Percentiles rank a stretch among this genome's conserved stretches.
These are phyloP conservation scores for Adansonia grandidieri DNA, from an alignment of 441 rosid species.

Conservation along the genomic window DNA sequence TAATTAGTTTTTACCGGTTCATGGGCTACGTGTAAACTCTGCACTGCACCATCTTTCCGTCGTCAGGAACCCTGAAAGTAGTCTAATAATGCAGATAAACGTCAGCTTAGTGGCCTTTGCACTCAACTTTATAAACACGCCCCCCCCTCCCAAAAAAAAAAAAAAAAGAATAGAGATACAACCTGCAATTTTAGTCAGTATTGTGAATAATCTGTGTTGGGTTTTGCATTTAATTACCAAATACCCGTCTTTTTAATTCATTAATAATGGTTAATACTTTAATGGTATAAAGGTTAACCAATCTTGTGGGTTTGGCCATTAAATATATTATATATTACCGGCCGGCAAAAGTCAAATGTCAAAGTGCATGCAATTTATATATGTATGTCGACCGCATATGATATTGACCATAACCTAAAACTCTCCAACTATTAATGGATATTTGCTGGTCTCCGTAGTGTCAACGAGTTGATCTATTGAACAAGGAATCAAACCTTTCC, in stretches of 20 bases:
- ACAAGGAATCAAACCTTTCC: background rate
- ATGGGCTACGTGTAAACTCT: constrained; percentile 22
- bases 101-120: constrained; percentile 27
- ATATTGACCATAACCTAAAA: constrained; percentile 13
- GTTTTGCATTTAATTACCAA: background rate
- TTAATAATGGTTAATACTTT: background rate
- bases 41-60: background rate
- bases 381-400: background rate
- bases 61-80: constrained; percentile 4
- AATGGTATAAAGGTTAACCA: background rate
- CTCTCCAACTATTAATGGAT: background rate
- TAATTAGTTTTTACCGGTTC: background rate
- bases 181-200: background rate
- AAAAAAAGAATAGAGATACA: background rate
- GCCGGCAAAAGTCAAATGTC: background rate
- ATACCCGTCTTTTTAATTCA: background rate
- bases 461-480: background rate
- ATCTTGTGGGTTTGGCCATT: background rate
- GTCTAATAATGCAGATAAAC: constrained; percentile 16
- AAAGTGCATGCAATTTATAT: background rate
- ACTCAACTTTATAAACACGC: constrained; percentile 15
- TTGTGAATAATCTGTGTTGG: too few species aligned
- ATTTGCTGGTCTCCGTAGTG: background rate
- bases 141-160: too few species aligned
- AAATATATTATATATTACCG: background rate